Evolutionary conservation across 2,329 filamentous ascomycete genomes (phyloP), one percentile per base, ranked within the genome.

Genomic region (Claviceps sp.): DNA sequence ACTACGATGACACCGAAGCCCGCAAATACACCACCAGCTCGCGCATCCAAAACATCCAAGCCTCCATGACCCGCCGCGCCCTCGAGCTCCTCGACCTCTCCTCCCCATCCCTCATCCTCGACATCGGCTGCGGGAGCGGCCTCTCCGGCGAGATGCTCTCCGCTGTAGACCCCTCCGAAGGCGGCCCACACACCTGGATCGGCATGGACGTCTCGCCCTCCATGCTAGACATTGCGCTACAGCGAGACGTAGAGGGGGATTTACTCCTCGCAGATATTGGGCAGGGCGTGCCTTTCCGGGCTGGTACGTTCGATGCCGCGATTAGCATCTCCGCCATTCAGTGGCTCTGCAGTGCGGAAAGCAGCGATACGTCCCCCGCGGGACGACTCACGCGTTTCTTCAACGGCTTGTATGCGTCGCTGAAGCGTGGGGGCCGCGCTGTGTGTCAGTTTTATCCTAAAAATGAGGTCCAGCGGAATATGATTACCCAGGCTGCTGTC

Each of bases 361-460:
- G 80, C 54, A 87, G 81, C 63, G 89, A 94, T 48, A 90, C 93
- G 0, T 87, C 80, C 1, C 86, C 89, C 1, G 79, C 85, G 30
- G 88, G 86, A 0, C 74, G 93, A 5, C 69, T 98, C 26, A 78
- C 80, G 4, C 76, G 91, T 45, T 98, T 98, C 65, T 98, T 98
- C 68, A 89, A 94, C 61, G 89, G 89, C 0, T 70, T 98, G 1
- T 98, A 97, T 68, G 86, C 89, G 0, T 83, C 82, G 55, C 70
- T 98, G 56, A 81, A 83, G 57, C 76, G 93, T 19, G 93, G 93
- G 5, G 93, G 89, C 1, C 78, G 89, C 40, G 93, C 93, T 0
- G 91, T 97, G 14, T 95, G 90, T 65, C 93, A 98, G 64, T 98
- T 98, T 68, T 98, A 98, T 66, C 93, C 93, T 2, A 95, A 95